These are phyloP conservation scores for Lenwebbia sp. DNA, from an alignment of 345 rosid genomes.

Conservation along the genomic window DNA sequence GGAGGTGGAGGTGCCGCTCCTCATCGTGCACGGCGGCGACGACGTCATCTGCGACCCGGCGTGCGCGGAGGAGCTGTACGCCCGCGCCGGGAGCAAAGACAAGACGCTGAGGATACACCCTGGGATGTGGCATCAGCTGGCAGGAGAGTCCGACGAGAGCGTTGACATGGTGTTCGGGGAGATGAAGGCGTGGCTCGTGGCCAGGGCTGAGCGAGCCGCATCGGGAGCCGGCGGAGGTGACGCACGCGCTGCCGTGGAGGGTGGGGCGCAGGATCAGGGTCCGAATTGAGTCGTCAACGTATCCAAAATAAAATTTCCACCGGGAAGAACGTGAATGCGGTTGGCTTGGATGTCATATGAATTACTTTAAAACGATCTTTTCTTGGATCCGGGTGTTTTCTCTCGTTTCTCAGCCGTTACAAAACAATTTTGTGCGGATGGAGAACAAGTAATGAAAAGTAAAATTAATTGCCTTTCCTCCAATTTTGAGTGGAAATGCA, in stretches of 20 bases:
- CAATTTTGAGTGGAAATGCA: too few relatives aligned
- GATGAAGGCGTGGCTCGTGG: conserved; percentile 54
- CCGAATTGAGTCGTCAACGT: background rate
- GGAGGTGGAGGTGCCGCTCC: conserved; percentile 67
- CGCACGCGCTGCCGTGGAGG: background rate
- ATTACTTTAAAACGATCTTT: background rate
- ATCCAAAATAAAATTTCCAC: background rate
- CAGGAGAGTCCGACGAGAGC: conserved; percentile 68
- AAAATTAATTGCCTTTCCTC: background rate
- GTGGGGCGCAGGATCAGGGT: background rate
- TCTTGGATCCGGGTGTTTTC: background rate
- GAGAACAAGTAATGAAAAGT: background rate
- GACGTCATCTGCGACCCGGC: conserved; percentile 76
- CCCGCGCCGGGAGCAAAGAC: conserved; percentile 55
- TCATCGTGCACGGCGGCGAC: conserved; percentile 71
- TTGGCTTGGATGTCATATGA: background rate
- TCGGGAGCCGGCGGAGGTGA: background rate
- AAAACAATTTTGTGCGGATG: background rate
- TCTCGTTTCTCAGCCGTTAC: background rate
- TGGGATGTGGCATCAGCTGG: conserved; percentile 84
- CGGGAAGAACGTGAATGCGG: background rate
- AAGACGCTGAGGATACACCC: conserved; percentile 67
- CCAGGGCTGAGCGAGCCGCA: conserved; percentile 19
- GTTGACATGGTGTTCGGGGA: conserved; percentile 72
- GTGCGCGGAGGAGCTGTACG: conserved; percentile 58